These are phyloP conservation scores for baker's yeast (Saccharomyces cerevisiae) DNA, from an alignment of 805 yeast genomes.

Conservation along the genomic window DNA sequence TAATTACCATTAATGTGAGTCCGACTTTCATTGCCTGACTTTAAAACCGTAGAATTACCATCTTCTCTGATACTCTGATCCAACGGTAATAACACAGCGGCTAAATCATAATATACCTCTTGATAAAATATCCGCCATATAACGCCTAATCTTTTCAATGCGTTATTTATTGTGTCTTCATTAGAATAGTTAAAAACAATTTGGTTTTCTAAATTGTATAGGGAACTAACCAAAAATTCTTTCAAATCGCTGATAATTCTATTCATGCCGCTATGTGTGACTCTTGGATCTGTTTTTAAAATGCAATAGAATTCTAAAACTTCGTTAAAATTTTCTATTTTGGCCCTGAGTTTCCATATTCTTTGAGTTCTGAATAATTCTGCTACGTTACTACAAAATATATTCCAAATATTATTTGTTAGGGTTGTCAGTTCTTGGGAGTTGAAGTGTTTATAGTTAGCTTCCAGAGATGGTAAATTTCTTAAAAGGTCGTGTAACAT, in stretches of 20 bases:
- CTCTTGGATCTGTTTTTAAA: conserved; percentile 13
- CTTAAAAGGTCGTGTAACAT: conserved; percentile 28
- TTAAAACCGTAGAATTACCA: conserved; percentile 4
- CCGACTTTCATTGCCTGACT: conserved; percentile 4
- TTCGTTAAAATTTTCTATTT: conserved; percentile 21
- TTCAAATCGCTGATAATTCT: not conserved
- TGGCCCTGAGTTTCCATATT: conserved; percentile 28
- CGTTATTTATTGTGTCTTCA: conserved; percentile 18
- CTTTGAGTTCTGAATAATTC: conserved; percentile 25
- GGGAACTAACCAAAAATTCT: not conserved
- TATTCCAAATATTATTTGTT: conserved; percentile 28
- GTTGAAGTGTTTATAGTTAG: conserved; percentile 24
- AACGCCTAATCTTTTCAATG: conserved; percentile 23
- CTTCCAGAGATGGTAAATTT: conserved; percentile 26
- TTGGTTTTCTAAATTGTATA: conserved; percentile 30
- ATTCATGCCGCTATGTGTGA: conserved; percentile 7
- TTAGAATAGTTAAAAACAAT: conserved; percentile 17
- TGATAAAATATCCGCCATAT: conserved; percentile 46
- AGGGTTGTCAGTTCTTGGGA: conserved; percentile 24
- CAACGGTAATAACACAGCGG: conserved; percentile 50
- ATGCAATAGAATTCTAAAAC: conserved; percentile 13
- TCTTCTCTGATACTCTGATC: conserved; percentile 8
- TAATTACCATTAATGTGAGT: not conserved
- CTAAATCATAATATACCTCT: conserved; percentile 42
- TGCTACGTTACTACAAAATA: conserved; percentile 22